Percentiles rank a stretch among this genome's conserved stretches.
Conservation (phyloP, 164 flowering plant species). For the Hamamelis virginiana region DNA sequence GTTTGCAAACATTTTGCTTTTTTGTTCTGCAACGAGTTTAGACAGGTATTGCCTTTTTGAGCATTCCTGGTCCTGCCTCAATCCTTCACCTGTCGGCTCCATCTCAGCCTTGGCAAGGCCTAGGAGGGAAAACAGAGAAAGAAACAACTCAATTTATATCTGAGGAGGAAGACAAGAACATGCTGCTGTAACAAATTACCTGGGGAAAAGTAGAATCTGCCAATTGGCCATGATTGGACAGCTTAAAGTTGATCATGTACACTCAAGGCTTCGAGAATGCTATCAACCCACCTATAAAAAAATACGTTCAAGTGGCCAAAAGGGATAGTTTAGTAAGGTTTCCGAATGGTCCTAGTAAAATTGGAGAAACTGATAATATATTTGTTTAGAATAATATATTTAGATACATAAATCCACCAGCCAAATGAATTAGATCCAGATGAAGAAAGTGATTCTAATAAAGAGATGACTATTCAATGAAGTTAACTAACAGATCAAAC, state of each 20-base stretch:
- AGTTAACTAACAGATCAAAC: no score
- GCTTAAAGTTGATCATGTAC: constrained; percentile 40
- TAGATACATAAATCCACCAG: no score
- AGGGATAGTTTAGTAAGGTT: neutral
- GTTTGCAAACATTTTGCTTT: neutral
- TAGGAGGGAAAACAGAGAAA: neutral
- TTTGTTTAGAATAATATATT: neutral
- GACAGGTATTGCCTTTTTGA: neutral
- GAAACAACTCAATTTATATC: neutral
- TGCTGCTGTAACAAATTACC: neutral
- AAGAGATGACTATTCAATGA: no score
- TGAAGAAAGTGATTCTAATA: no score
- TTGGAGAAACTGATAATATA: neutral
- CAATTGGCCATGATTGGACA: constrained; percentile 15
- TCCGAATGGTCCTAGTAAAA: neutral
- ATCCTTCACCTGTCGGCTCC: constrained; percentile 1
- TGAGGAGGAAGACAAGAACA: neutral
- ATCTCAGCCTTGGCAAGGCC: neutral
- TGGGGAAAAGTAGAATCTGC: neutral
- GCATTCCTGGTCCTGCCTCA: neutral
- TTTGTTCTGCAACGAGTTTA: neutral
- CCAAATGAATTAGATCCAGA: no score
- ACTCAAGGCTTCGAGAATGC: constrained; percentile 76
- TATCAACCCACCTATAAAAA: constrained; percentile 74
- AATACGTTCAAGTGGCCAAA: neutral